Evolutionary conservation across 345 rosid species (phyloP).

Genomic region (Salix dunnii): DNA sequence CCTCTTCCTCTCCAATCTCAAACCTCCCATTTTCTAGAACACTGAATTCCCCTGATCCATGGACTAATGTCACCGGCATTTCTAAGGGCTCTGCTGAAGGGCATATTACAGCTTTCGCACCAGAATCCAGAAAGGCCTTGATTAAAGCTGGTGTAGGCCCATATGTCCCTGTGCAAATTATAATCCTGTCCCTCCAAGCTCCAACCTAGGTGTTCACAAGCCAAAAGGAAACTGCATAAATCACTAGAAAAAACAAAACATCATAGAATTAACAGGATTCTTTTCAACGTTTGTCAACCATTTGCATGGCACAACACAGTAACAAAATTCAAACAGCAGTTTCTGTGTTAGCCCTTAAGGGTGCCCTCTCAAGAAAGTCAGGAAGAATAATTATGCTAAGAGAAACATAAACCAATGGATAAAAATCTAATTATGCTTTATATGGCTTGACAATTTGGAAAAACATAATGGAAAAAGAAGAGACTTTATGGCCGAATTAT

Average conservation of each 20-base stretch:
- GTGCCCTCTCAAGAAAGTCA: not conserved
- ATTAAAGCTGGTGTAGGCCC: conserved; percentile 65
- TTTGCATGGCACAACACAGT: not conserved
- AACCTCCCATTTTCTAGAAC: conserved; percentile 62
- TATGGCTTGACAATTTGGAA: not conserved
- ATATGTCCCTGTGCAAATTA: conserved; percentile 74
- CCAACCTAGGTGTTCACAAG: conserved; percentile 53
- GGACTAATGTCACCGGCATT: conserved; percentile 39
- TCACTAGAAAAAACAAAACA: not conserved
- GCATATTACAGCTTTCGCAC: conserved; percentile 84
- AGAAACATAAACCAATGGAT: not conserved
- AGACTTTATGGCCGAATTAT: not conserved
- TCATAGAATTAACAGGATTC: not conserved
- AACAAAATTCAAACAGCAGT: not conserved
- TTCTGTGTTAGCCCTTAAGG: not conserved
- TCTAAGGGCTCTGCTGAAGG: conserved; percentile 71
- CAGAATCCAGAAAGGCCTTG: conserved; percentile 71
- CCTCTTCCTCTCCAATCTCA: conserved; percentile 94
- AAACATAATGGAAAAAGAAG: not conserved
- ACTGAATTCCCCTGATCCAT: conserved; percentile 49
- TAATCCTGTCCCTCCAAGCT: conserved; percentile 97
- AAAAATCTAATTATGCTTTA: not conserved
- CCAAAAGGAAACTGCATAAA: conserved; percentile 3
- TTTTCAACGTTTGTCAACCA: not conserved
- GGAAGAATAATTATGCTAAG: not conserved